These are phyloP conservation scores for Aspergillus ruber DNA, from an alignment of 2,329 filamentous ascomycete genomes.

Conservation along the genomic window DNA sequence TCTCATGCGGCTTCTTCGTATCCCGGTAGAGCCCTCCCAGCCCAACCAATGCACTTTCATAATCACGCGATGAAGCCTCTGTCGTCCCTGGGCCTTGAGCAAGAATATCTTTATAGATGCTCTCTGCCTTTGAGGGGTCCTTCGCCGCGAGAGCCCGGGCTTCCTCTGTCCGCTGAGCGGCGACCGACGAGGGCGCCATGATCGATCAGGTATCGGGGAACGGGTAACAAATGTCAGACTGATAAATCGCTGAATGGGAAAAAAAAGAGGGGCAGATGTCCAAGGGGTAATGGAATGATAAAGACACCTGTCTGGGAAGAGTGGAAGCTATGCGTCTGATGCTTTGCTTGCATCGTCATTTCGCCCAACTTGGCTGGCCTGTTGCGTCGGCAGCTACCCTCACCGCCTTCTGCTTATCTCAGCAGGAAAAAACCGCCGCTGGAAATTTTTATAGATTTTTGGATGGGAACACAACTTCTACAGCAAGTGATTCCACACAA, in stretches of 20 bases:
- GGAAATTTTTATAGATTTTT: slow-evolving; percentile 11
- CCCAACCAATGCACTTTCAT: slow-evolving; percentile 80
- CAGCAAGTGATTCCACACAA: slow-evolving; percentile 7
- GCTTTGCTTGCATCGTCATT: slow-evolving; percentile 16
- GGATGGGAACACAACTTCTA: neutral
- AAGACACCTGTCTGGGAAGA: neutral
- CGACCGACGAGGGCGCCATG: slow-evolving; percentile 47
- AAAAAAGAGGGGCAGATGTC: neutral
- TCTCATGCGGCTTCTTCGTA: slow-evolving; percentile 68
- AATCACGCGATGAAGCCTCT: slow-evolving; percentile 82
- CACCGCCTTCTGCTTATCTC: slow-evolving; percentile 29
- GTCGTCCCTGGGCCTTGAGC: slow-evolving; percentile 76
- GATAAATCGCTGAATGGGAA: neutral
- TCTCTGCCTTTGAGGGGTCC: slow-evolving; percentile 76
- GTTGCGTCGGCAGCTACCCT: slow-evolving; percentile 5
- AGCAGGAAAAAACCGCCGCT: slow-evolving; percentile 27
- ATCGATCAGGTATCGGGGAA: slow-evolving; percentile 9
- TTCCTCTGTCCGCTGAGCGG: slow-evolving; percentile 69
- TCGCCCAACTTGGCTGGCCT: slow-evolving; percentile 4
- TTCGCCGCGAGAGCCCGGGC: slow-evolving; percentile 76
- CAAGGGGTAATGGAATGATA: neutral
- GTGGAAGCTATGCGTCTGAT: slow-evolving; percentile 1
- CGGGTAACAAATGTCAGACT: neutral
- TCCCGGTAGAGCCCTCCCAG: slow-evolving; percentile 91
- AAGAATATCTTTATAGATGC: slow-evolving; percentile 83